These are phyloP conservation scores for Fusarium nisikadoi DNA, from an alignment of 2,329 filamentous ascomycete species.

Conservation along the genomic window DNA sequence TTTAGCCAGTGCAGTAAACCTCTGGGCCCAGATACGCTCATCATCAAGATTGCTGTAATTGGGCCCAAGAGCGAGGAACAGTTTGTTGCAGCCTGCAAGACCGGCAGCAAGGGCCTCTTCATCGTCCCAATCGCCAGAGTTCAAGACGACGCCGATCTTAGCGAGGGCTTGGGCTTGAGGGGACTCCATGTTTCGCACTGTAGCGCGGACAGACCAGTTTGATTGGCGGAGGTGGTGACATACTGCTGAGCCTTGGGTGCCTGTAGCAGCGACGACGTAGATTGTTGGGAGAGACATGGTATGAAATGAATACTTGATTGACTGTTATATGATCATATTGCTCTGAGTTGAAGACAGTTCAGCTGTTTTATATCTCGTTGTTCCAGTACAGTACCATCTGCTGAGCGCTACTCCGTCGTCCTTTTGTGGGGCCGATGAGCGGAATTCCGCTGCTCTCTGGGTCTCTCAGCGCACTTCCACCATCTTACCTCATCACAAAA, in stretches of 20 bases:
- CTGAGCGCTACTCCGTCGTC: neutral
- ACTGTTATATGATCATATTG: rapidly evolving
- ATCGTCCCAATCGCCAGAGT: neutral
- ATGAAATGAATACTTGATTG: rapidly evolving
- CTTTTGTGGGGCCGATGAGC: neutral
- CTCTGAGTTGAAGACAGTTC: rapidly evolving
- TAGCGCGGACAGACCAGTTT: neutral
- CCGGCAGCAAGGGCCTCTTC: neutral
- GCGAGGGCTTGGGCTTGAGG: neutral
- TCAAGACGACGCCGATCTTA: neutral
- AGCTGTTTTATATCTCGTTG: neutral
- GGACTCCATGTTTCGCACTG: neutral
- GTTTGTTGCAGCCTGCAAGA: neutral
- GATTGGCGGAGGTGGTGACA: constrained; percentile 1
- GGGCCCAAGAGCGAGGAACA: neutral
- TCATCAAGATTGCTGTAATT: neutral
- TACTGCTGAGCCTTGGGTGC: constrained; percentile 3
- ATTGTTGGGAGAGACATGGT: neutral
- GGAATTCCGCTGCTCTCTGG: neutral
- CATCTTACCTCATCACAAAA: neutral
- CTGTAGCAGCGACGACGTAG: neutral
- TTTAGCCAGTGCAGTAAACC: neutral
- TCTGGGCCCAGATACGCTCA: constrained; percentile 3
- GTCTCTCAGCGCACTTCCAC: neutral
- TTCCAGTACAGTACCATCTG: neutral